These are phyloP conservation scores for Sphaerulina vaccinii DNA, from an alignment of 2,329 filamentous ascomycete species.

Conservation along the genomic window DNA sequence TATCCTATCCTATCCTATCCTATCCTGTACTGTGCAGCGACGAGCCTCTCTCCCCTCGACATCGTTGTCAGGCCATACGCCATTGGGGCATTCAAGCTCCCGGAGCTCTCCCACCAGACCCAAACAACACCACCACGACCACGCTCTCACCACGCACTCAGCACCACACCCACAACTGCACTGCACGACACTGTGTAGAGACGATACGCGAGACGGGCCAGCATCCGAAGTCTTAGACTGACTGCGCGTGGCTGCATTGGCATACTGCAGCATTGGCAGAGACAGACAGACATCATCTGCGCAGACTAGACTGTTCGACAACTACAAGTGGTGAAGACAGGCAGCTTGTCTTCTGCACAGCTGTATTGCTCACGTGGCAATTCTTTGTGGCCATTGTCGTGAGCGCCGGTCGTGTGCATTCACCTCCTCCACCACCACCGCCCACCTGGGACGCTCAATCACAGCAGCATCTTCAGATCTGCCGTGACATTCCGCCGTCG, in stretches of 20 bases:
- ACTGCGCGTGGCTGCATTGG: slow-evolving; percentile 1
- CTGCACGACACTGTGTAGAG: neutral
- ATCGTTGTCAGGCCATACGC: neutral
- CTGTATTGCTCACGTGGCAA: neutral
- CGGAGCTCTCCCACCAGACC: slow-evolving; percentile 1
- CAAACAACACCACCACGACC: neutral
- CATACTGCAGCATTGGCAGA: neutral
- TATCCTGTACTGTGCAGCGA: no score
- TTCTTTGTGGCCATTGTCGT: slow-evolving; percentile 6
- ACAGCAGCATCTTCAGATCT: neutral
- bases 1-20: no score
- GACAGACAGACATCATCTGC: neutral
- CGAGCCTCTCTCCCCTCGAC: neutral
- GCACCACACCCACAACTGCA: neutral
- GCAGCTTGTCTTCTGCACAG: slow-evolving; percentile 2
- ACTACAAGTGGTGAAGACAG: neutral
- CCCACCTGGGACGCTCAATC: neutral
- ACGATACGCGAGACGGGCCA: slow-evolving; percentile 1
- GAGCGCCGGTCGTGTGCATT: slow-evolving; percentile 5
- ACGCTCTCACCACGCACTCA: neutral
- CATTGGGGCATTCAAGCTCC: slow-evolving; percentile 13
- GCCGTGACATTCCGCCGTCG: slow-evolving; percentile 17
- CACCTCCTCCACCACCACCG: slow-evolving; percentile 1
- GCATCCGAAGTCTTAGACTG: slow-evolving; percentile 1
- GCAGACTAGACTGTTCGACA: neutral